Conservation (phyloP, 331 rosid species). For the Acacia concinna region DNA sequence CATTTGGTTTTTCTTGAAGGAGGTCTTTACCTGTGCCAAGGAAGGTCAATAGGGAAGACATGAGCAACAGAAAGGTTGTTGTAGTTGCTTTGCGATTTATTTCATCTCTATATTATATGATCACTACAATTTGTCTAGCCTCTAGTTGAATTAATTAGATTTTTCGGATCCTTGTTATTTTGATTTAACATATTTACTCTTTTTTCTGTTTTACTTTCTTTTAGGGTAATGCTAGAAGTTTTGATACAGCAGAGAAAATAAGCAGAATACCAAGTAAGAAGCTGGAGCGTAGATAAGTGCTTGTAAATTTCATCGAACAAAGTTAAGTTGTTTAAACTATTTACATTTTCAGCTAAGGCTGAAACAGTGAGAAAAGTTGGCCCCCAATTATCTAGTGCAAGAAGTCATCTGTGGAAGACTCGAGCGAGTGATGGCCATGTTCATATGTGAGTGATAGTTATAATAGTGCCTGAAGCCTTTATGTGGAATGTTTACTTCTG, state of each 20-base stretch:
- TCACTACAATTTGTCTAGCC: neutral
- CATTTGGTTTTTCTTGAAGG: conserved; percentile 49
- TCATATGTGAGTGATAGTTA: conserved; percentile 56
- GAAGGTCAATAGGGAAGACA: conserved; percentile 46
- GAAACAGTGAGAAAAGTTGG: conserved; percentile 42
- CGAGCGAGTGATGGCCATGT: conserved; percentile 72
- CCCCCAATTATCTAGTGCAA: conserved; percentile 42
- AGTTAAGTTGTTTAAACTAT: conserved; percentile 24
- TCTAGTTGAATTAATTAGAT: conserved; percentile 13
- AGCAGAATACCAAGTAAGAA: conserved; percentile 49
- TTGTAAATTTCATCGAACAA: conserved; percentile 14
- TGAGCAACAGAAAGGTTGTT: conserved; percentile 53
- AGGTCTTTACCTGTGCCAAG: conserved; percentile 65
- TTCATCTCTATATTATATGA: conserved; percentile 4
- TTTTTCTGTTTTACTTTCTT: conserved; percentile 29
- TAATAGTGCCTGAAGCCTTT: conserved; percentile 11
- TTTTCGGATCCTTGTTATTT: conserved; percentile 4
- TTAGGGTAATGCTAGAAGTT: conserved; percentile 57
- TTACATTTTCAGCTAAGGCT: conserved; percentile 48
- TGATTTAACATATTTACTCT: conserved; percentile 14
- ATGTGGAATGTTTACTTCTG: neutral
- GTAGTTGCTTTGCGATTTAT: neutral
- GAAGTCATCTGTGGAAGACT: conserved; percentile 49
- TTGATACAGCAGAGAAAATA: conserved; percentile 40
- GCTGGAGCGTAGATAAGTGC: conserved; percentile 9